Percentiles rank a stretch among this genome's conserved stretches.
Conservation (phyloP, 805 yeast genomes). For the Wickerhamomyces ciferrii region DNA sequence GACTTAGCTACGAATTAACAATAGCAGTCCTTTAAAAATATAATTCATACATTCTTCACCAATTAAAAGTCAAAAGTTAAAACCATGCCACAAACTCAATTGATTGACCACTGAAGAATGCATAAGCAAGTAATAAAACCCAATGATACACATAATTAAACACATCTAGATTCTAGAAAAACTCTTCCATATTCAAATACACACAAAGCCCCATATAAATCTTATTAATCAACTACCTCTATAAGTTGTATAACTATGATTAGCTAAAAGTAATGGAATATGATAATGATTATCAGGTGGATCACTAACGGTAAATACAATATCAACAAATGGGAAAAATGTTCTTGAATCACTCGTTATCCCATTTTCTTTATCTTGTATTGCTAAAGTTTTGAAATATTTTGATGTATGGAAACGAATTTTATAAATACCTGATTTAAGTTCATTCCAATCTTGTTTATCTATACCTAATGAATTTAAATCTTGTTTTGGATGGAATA, state of each 20-base stretch:
- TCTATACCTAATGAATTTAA: conserved; percentile 26
- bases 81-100: no score
- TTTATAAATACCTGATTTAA: conserved; percentile 64
- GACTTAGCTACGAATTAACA: not conserved
- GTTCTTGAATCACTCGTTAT: conserved; percentile 34
- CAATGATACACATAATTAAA: no score
- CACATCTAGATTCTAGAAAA: no score
- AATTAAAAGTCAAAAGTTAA: no score
- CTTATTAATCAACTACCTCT: conserved; percentile 44
- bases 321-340: conserved; percentile 87
- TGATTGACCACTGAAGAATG: no score
- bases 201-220: no score
- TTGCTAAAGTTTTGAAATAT: conserved; percentile 40
- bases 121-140: no score
- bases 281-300: conserved; percentile 83
- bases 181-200: no score
- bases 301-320: conserved; percentile 58
- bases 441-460: conserved; percentile 34
- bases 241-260: conserved; percentile 86
- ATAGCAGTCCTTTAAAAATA: no score
- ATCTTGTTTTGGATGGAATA: conserved; percentile 32
- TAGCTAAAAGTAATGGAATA: conserved; percentile 78
- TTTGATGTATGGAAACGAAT: conserved; percentile 72
- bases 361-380: conserved; percentile 17
- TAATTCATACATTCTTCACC: no score